A percentile compares a stretch with the other conserved stretches of the same genome.
Evolutionary conservation across 208 protist species (phyloP).

Genomic region (Kentomonas sorsogonicus): DNA sequence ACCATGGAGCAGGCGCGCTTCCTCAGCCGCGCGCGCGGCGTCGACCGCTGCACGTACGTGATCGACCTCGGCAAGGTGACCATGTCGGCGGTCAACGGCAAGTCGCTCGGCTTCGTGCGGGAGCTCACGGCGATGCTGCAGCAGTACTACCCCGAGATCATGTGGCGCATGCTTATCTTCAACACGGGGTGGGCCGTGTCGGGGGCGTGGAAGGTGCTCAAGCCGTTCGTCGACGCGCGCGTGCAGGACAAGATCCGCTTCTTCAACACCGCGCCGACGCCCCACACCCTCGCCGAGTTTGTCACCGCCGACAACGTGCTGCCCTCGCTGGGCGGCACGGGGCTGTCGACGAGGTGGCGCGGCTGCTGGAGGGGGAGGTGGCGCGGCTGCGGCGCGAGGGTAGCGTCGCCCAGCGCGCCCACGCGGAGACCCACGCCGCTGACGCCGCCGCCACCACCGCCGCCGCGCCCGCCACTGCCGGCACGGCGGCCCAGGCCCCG

Average conservation of each 20-base stretch:
- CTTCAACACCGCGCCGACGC: conserved; percentile 33
- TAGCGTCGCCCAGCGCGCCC: not conserved
- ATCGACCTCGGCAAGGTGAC: conserved; percentile 62
- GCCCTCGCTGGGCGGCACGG: conserved; percentile 39
- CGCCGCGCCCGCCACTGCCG: not conserved
- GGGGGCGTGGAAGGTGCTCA: conserved; percentile 72
- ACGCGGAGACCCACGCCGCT: not conserved
- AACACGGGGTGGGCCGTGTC: conserved; percentile 75
- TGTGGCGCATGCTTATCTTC: conserved; percentile 66
- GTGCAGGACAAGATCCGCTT: conserved; percentile 83
- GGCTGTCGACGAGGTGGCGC: conserved; percentile 24
- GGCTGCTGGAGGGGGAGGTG: no score
- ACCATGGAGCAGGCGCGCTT: conserved; percentile 63
- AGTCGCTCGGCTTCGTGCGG: conserved; percentile 42
- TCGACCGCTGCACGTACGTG: conserved; percentile 68
- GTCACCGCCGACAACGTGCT: conserved; percentile 47
- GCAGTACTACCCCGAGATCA: conserved; percentile 79
- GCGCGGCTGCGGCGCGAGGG: not conserved
- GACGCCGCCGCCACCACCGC: not conserved
- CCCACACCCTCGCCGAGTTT: conserved; percentile 35
- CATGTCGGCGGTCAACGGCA: conserved; percentile 53
- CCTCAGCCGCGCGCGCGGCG: conserved; percentile 20
- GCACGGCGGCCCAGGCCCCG: no score
- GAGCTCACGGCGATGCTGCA: conserved; percentile 53
- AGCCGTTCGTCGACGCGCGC: conserved; percentile 54